A percentile compares a stretch with the other conserved stretches of the same genome.
These are phyloP conservation scores for Cryptosporidium sp. DNA, from an alignment of 169 alveolate genomes.

Conservation along the genomic window DNA sequence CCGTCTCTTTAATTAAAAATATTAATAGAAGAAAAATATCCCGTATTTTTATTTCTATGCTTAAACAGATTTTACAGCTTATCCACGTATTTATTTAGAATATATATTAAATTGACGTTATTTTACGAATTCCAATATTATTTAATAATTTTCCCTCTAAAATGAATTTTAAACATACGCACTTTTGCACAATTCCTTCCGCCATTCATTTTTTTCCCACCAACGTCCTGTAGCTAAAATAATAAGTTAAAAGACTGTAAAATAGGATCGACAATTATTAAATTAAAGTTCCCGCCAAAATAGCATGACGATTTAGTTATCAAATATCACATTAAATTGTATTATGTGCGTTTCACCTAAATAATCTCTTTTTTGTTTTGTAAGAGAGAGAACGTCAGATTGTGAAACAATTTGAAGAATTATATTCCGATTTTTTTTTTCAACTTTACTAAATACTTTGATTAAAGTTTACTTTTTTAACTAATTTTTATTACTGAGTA, in stretches of 20 bases:
- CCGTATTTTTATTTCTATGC: no score
- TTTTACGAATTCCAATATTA: no score
- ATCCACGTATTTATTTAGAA: no score
- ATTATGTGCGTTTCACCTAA: conserved; percentile 4
- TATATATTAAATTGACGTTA: background rate
- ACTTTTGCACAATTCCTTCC: conserved; percentile 25
- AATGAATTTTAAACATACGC: background rate
- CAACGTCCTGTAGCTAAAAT: conserved; percentile 27
- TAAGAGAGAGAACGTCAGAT: background rate
- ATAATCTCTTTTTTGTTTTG: background rate
- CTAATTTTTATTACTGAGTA: background rate
- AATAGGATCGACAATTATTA: background rate
- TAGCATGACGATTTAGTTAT: conserved; percentile 2
- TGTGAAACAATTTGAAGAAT: background rate
- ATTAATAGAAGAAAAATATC: no score
- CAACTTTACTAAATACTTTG: background rate
- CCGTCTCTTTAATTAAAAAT: conserved; percentile 17
- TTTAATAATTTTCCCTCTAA: no score
- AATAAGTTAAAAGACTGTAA: conserved; percentile 1
- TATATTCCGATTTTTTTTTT: background rate
- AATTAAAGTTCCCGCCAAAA: background rate
- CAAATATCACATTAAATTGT: background rate
- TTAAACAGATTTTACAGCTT: no score
- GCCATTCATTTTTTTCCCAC: conserved; percentile 18
- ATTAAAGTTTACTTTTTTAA: background rate